Base-by-base conservation (phyloP, 352 stramenopile species). In the Phytophthora macrochlamydospora region DNA sequence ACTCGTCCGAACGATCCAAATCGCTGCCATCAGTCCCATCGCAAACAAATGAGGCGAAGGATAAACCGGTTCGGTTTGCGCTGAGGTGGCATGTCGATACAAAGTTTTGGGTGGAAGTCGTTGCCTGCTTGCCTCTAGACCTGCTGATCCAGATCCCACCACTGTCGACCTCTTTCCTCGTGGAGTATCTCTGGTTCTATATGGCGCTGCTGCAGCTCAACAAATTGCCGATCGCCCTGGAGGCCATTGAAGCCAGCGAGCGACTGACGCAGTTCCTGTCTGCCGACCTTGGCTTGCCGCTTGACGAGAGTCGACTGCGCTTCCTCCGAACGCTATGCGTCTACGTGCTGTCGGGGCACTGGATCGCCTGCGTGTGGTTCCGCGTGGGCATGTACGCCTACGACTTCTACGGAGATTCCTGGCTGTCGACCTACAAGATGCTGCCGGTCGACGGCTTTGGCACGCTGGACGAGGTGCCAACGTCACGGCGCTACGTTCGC, bases 311-410 rank as follows among this genome's bases (percentile, higher is more conserved):
- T 42, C 75, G 68, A 32, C 51, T 91, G 28, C 83, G 75, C 0
- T 89, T 91, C 40, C 58, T 85, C 1, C 77, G 79, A 2, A 88
- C 81, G 0, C 58, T 89, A 31, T 51, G 54, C 28, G 66, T 73
- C 7, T 93, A 89, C 56, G 7, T 91, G 50, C 50, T 94, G 11
- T 70, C 75, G 0, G 77, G 72, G 2, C 85, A 94, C 59, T 92
- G 81, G 83, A 90, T 92, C 38, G 83, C 63, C 3, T 94, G 85
- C 24, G 42, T 87, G 1, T 92, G 83, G 83, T 92, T 78, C 42
- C 74, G 68, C 12, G 58, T 77, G 24, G 79, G 81, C 7, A 31
- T 90, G 24, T 59, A 84, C 28, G 78, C 79, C 3, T 77, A 82
- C 43, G 38, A 76, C 7, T 54, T 79, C 12, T 85, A 85, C 48